phyloP scores from a whole-genome alignment of 805 yeast genomes.

The Geotrichum ghanense region DNA sequence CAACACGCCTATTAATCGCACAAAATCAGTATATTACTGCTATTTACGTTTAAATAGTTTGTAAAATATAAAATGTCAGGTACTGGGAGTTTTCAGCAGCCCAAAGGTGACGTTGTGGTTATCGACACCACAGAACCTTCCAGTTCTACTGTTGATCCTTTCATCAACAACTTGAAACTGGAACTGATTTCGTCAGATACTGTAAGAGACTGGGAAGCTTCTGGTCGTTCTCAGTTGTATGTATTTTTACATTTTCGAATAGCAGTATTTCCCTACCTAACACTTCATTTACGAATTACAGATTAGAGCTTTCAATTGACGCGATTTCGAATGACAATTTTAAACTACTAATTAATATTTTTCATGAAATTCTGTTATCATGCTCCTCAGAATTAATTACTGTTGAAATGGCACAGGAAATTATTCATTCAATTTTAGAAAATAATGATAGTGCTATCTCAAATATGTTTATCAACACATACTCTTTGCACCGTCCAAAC shows the following conservation, averaged over 20 bases:
- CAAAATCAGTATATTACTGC: too few relatives aligned
- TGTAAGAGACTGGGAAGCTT: conserved; percentile 10
- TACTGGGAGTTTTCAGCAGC: too few relatives aligned
- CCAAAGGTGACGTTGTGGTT: too few relatives aligned
- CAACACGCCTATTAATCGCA: too few relatives aligned
- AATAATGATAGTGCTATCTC: neutral
- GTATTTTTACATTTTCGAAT: conserved; percentile 4
- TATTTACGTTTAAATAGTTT: too few relatives aligned
- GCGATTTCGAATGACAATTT: neutral
- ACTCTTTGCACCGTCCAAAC: conserved; percentile 6
- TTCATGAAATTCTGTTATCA: conserved; percentile 11
- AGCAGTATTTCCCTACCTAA: too few relatives aligned
- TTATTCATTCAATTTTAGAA: conserved; percentile 4
- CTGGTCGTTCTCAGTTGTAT: conserved; percentile 11
- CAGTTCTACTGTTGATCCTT: neutral
- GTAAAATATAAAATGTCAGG: too few relatives aligned
- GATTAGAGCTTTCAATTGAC: neutral
- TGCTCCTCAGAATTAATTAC: conserved; percentile 3
- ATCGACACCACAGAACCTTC: too few relatives aligned
- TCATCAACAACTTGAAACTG: conserved; percentile 1
- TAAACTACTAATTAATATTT: conserved; percentile 6
- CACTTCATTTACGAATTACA: neutral
- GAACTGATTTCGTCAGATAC: conserved; percentile 7
- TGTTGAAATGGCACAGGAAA: conserved; percentile 5
- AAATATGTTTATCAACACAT: conserved; percentile 12